Evolutionary conservation across 345 rosid genomes (phyloP).

Genomic region (Xanthoceras sorbifolium): DNA sequence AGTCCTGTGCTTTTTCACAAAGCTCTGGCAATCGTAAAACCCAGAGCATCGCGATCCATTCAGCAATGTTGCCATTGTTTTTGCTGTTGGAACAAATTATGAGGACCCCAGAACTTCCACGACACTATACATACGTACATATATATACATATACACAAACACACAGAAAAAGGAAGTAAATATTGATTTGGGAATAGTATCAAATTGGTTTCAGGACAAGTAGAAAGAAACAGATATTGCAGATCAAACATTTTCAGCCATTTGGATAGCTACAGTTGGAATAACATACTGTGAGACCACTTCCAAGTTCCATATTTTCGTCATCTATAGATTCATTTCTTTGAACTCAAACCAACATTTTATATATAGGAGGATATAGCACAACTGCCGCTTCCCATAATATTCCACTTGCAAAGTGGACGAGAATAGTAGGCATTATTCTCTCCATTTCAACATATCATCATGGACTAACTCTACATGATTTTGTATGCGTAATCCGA

Average conservation of each 20-base stretch:
- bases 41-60: slow-evolving; percentile 7
- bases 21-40: not conserved
- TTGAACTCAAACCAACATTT: not conserved
- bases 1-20: not conserved
- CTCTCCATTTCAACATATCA: slow-evolving; percentile 11
- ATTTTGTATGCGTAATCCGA: not conserved
- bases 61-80: slow-evolving; percentile 18
- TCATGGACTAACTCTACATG: not conserved
- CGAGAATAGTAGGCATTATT: not conserved
- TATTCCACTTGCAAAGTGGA: slow-evolving; percentile 2
- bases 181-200: slow-evolving; percentile 27
- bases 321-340: not conserved
- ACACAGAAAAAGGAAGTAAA: slow-evolving; percentile 7
- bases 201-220: slow-evolving; percentile 10
- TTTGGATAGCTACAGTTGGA: not conserved
- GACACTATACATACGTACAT: not conserved
- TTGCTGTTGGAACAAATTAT: not conserved
- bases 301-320: not conserved
- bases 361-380: not conserved
- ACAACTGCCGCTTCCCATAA: not conserved
- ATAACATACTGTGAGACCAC: not conserved
- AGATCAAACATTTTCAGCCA: not conserved
- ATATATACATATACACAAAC: not conserved
- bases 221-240: slow-evolving; percentile 17
- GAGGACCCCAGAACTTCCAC: not conserved